Percentiles rank a stretch among this genome's conserved stretches.
phyloP scores from a whole-genome alignment of 257 asterid genomes.

The Cordia subcordata region DNA sequence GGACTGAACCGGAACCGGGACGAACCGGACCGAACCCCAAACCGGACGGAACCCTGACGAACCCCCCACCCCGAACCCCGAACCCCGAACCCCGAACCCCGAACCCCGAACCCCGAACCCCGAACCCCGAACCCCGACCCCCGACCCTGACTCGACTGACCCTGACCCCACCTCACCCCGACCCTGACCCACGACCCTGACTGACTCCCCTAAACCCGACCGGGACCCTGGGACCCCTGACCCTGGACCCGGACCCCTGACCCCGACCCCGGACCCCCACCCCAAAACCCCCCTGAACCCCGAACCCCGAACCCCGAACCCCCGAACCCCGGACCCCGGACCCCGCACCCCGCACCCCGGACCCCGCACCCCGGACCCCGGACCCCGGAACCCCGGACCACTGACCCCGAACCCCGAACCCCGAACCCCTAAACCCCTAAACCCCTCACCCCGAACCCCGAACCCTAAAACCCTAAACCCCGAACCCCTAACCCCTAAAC shows the following conservation, averaged over 20 bases:
- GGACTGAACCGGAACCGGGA: background rate
- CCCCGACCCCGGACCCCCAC: background rate
- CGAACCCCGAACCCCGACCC: background rate
- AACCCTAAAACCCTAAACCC: conserved; percentile 10
- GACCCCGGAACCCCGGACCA: no score
- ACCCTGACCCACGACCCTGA: background rate
- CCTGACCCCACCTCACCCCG: no score
- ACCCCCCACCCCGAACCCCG: background rate
- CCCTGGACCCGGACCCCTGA: background rate
- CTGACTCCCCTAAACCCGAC: conserved; percentile 1
- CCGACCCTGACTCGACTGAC: no score
- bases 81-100: background rate
- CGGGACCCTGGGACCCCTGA: background rate
- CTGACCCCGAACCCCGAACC: no score
- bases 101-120: background rate
- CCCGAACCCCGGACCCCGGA: conserved; percentile 6
- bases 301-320: conserved; percentile 4
- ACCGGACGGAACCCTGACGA: background rate
- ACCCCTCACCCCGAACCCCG: conserved; percentile 2
- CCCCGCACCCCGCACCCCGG: conserved; percentile 4
- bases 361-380: conserved; percentile 3
- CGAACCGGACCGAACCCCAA: background rate
- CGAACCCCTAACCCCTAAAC: conserved; percentile 9
- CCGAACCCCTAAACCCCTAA: conserved; percentile 10
- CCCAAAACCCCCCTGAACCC: conserved; percentile 3